Percentiles rank a stretch among this genome's conserved stretches.
Conservation (phyloP, 1,139 yeast genomes). For the Arxiozyma bovina region DNA sequence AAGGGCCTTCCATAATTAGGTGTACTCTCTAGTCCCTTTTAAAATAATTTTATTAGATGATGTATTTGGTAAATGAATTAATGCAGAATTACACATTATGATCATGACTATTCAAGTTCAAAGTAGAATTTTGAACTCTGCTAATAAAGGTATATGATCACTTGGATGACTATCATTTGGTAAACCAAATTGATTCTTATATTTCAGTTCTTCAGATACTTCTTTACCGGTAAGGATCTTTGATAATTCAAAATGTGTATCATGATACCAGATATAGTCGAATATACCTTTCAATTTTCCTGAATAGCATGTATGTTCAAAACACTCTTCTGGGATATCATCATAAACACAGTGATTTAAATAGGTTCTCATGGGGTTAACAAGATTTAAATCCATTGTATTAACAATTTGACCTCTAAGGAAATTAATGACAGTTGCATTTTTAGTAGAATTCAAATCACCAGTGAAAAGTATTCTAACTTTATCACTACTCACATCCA, state of each 20-base stretch:
- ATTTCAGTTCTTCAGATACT: slow-evolving; percentile 45
- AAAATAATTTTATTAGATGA: too few species aligned
- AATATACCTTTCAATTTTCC: slow-evolving; percentile 43
- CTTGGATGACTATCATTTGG: slow-evolving; percentile 89
- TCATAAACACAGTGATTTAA: slow-evolving; percentile 34
- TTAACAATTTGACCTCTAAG: slow-evolving; percentile 33
- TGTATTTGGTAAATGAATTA: too few species aligned
- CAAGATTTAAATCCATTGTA: slow-evolving; percentile 29
- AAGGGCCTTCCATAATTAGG: too few species aligned
- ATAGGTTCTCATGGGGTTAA: slow-evolving; percentile 30
- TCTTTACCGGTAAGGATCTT: slow-evolving; percentile 70
- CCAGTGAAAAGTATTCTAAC: slow-evolving; percentile 37
- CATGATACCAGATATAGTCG: slow-evolving; percentile 52
- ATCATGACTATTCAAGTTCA: neutral
- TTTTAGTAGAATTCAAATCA: slow-evolving; percentile 46
- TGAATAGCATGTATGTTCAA: slow-evolving; percentile 45
- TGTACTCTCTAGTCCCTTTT: neutral
- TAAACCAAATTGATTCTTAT: slow-evolving; percentile 60
- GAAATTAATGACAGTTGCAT: slow-evolving; percentile 41
- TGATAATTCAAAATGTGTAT: slow-evolving; percentile 31
- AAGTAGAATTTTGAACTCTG: slow-evolving; percentile 52
- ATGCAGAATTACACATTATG: neutral
- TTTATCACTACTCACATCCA: slow-evolving; percentile 21
- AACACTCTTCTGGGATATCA: slow-evolving; percentile 30
- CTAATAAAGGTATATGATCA: slow-evolving; percentile 80